A percentile compares a stretch with the other conserved stretches of the same genome.
These are phyloP conservation scores for Cercospora janseana DNA, from an alignment of 2,329 filamentous ascomycete species.

Conservation along the genomic window DNA sequence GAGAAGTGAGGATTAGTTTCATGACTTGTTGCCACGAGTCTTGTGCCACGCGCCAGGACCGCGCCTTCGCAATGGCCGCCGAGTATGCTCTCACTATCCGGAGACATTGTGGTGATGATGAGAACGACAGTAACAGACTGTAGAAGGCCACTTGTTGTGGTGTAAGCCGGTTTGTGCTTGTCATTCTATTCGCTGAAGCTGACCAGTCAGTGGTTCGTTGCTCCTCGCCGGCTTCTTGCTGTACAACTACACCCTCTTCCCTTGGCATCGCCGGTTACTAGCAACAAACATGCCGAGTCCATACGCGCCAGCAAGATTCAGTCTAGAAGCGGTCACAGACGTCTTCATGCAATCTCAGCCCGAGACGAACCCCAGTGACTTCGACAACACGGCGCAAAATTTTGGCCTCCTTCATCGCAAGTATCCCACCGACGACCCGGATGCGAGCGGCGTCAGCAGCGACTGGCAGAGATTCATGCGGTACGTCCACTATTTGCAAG, in stretches of 20 bases:
- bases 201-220: neutral
- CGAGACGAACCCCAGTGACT: conserved; percentile 46
- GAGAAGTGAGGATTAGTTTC: too few relatives aligned
- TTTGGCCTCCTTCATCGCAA: conserved; percentile 51
- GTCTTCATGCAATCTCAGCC: conserved; percentile 54
- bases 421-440: conserved; percentile 37
- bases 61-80: too few relatives aligned
- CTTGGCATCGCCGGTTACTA: neutral
- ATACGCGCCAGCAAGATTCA: conserved; percentile 12
- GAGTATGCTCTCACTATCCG: too few relatives aligned
- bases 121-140: neutral
- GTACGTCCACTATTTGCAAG: conserved; percentile 55
- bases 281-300: conserved; percentile 18
- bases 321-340: conserved; percentile 43
- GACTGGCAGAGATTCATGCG: conserved; percentile 65
- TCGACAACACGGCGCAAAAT: conserved; percentile 46
- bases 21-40: too few relatives aligned
- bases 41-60: too few relatives aligned
- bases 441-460: conserved; percentile 40
- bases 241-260: neutral
- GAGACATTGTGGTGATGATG: conserved; percentile 3
- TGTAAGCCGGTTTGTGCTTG: neutral
- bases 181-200: neutral
- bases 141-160: conserved; percentile 2
- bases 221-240: conserved; percentile 1